These are phyloP conservation scores for Grigorovia transvaalensis DNA, from an alignment of 805 yeast genomes.

Conservation along the genomic window DNA sequence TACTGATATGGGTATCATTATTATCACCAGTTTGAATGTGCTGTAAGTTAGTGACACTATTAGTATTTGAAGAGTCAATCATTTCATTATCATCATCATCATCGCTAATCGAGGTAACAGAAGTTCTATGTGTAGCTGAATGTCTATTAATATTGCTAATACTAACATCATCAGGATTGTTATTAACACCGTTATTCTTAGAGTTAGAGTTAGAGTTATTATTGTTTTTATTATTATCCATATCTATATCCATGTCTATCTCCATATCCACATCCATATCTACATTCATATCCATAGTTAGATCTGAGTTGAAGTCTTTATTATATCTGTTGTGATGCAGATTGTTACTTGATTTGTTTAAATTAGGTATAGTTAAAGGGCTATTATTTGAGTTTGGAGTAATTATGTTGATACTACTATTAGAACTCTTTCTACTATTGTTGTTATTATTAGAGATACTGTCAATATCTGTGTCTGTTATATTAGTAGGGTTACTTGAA, in stretches of 20 bases:
- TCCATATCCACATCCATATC: background rate
- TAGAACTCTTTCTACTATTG: background rate
- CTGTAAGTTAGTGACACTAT: background rate
- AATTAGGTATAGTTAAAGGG: too few relatives aligned
- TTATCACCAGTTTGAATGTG: background rate
- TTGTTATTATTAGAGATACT: too few relatives aligned
- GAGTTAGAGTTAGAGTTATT: background rate
- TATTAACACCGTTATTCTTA: too few relatives aligned
- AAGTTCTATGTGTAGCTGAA: background rate
- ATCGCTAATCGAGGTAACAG: background rate
- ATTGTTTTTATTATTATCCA: background rate
- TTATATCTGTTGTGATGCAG: too few relatives aligned
- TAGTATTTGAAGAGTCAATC: background rate
- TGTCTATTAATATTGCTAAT: background rate
- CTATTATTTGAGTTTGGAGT: background rate
- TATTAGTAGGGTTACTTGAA: background rate
- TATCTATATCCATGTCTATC: background rate
- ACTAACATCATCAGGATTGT: too few relatives aligned
- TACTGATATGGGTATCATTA: background rate
- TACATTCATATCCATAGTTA: background rate
- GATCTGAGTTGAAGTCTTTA: background rate
- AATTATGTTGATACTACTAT: background rate
- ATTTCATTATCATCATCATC: background rate
- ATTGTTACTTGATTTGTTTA: too few relatives aligned
- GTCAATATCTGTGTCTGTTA: too few relatives aligned